Evolutionary conservation across 257 asterid genomes (phyloP).

Genomic region (Rhazya stricta): DNA sequence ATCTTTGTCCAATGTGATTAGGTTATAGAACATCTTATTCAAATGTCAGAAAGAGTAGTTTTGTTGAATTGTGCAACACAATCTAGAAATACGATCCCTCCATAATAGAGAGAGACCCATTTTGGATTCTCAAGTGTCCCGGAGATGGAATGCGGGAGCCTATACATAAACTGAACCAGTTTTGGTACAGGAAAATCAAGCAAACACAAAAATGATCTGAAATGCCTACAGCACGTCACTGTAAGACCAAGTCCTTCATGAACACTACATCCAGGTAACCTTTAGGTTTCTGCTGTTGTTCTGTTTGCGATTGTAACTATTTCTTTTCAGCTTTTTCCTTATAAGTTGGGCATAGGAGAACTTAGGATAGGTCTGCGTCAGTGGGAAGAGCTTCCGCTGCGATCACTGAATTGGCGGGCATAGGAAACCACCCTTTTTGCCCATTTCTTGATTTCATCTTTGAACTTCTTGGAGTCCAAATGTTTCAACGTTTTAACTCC

Average conservation of each 20-base stretch:
- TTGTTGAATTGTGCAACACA: neutral
- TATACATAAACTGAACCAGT: neutral
- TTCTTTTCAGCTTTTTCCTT: neutral
- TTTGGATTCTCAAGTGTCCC: neutral
- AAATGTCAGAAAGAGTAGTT: neutral
- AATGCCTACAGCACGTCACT: neutral
- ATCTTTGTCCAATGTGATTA: no score
- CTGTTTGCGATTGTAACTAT: neutral
- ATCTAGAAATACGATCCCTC: neutral
- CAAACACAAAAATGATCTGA: neutral
- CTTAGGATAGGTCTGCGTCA: conserved; percentile 1
- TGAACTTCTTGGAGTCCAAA: conserved; percentile 65
- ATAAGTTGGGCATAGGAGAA: no score
- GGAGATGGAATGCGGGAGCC: neutral
- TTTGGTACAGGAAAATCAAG: neutral
- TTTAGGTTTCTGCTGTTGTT: neutral
- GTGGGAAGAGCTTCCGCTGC: conserved; percentile 38
- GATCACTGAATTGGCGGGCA: conserved; percentile 69
- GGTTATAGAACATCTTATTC: neutral
- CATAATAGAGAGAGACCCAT: neutral
- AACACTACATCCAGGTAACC: neutral
- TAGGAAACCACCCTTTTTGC: conserved; percentile 64
- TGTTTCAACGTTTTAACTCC: conserved; percentile 62
- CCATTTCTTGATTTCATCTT: conserved; percentile 74
- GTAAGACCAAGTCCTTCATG: neutral